Base-by-base conservation (phyloP, 1,139 yeast genomes). In the Geotrichum phurueaensis region DNA sequence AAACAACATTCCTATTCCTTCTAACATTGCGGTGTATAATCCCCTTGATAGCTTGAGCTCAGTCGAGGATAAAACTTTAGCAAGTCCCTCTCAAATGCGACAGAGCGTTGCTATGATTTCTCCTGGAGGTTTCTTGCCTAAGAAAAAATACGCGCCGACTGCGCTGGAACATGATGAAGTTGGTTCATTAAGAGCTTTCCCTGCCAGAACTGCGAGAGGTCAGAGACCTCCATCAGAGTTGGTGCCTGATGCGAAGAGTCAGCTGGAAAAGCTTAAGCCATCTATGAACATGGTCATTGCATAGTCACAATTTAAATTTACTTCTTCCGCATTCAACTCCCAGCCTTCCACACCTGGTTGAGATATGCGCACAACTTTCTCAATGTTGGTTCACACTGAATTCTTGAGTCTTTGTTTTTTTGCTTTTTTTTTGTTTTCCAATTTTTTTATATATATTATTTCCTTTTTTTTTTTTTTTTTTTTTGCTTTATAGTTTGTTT, bases 111-210 rank as follows among this genome's bases (percentile, higher is more conserved):
- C 67, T n/a, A 59, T 70, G 63, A 64, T 67, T 61, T 58, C 71
- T 23, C 65, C 69, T 20, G 64, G 69, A 50, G 74, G 71, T 56
- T 73, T 72, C 61, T 68, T 71, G 10, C 75, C 75, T 1, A 72
- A 71, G 6, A 67, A 67, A 60, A 70, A 70, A 62, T 73, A 63
- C 59, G 57, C 53, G 13, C 56, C 56, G 12, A 31, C 51, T 29
- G 51, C 22, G 18, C 15, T 22, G 56, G 53, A 25, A 51, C 29
- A 22, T 27, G 62, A 53, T 29, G 52, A 22, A 13, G 18, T 36
- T 3, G 53, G 54, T 25, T 39, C 54, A 4, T 20, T 53, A 13
- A 48, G 57, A 49, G 20, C 56, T 7, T 27, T 54, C 13, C 49
- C 51, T 18, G 22, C 23, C 13, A 49, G 50, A n/a, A 23, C 48